Evolutionary conservation across 306 rosid species (phyloP).

Genomic region (Vigna mungo): DNA sequence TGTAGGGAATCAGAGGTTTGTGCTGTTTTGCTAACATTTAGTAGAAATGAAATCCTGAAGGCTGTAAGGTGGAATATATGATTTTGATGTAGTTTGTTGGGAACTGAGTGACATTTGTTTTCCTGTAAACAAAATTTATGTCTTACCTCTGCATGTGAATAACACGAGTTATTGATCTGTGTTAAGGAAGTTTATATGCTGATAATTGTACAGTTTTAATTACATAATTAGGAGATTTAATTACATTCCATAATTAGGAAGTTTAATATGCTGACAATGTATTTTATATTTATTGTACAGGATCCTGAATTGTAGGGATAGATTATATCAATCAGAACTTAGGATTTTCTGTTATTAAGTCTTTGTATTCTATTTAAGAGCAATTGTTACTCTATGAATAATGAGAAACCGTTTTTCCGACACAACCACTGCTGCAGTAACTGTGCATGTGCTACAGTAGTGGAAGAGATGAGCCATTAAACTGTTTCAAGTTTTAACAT

Average conservation of each 20-base stretch:
- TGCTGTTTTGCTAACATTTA: not conserved
- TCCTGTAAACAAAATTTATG: not conserved
- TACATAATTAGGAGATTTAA: too few relatives aligned
- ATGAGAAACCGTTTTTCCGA: too few relatives aligned
- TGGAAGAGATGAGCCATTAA: not conserved
- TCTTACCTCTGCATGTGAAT: not conserved
- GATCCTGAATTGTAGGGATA: too few relatives aligned
- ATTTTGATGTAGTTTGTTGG: slow-evolving; percentile 22
- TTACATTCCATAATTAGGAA: too few relatives aligned
- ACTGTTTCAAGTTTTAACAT: slow-evolving; percentile 21
- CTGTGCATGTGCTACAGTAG: not conserved
- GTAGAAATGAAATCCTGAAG: slow-evolving; percentile 8
- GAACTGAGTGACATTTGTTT: not conserved
- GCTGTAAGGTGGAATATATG: not conserved
- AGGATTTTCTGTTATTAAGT: too few relatives aligned
- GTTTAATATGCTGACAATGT: too few relatives aligned
- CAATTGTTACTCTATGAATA: too few relatives aligned
- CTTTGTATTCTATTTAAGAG: too few relatives aligned
- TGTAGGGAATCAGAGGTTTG: slow-evolving; percentile 48
- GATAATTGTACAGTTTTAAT: too few relatives aligned
- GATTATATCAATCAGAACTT: too few relatives aligned
- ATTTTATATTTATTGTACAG: too few relatives aligned
- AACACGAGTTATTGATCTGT: not conserved
- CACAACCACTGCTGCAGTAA: not conserved
- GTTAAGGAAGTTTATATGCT: not conserved